Evolutionary conservation across 2,329 filamentous ascomycete genomes (phyloP).

Genomic region (Stemphylium lycopersici): DNA sequence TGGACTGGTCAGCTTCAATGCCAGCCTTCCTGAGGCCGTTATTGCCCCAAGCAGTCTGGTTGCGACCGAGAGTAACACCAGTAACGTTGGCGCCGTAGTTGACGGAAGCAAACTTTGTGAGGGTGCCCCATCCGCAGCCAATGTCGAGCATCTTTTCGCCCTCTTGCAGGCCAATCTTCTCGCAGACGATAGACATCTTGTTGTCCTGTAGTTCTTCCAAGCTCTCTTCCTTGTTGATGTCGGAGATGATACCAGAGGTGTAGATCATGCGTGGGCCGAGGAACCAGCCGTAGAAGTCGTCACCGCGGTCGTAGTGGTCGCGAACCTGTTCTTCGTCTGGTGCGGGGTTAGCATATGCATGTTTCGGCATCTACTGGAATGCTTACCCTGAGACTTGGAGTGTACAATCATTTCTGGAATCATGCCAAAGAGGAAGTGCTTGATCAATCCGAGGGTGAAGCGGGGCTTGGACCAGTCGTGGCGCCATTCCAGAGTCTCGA

Average conservation of each 20-base stretch:
- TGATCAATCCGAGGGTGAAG: conserved; percentile 85
- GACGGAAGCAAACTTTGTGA: conserved; percentile 88
- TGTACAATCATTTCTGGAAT: conserved; percentile 92
- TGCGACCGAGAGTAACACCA: conserved; percentile 91
- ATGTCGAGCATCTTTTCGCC: conserved; percentile 90
- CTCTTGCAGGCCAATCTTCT: conserved; percentile 86
- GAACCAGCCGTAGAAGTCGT: conserved; percentile 99
- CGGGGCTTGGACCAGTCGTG: conserved; percentile 97
- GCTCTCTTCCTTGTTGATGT: conserved; percentile 83
- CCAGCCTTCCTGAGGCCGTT: conserved; percentile 81
- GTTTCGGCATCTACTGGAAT: neutral
- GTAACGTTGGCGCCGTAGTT: conserved; percentile 88
- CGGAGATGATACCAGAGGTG: conserved; percentile 91
- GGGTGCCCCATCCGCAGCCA: conserved; percentile 96
- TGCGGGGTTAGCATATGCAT: conserved; percentile 7
- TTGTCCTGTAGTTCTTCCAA: conserved; percentile 98
- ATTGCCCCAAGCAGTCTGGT: conserved; percentile 98
- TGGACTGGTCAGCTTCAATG: conserved; percentile 85
- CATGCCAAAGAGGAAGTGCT: conserved; percentile 86
- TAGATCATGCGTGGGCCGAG: conserved; percentile 98
- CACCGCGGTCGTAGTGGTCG: conserved; percentile 95
- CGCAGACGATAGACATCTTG: conserved; percentile 92
- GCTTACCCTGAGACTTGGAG: conserved; percentile 80
- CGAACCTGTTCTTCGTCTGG: conserved; percentile 97
- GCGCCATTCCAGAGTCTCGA: conserved; percentile 90